A percentile compares a stretch with the other conserved stretches of the same genome.
phyloP scores from a whole-genome alignment of 257 asterid species.

The Solanum virginianum region DNA sequence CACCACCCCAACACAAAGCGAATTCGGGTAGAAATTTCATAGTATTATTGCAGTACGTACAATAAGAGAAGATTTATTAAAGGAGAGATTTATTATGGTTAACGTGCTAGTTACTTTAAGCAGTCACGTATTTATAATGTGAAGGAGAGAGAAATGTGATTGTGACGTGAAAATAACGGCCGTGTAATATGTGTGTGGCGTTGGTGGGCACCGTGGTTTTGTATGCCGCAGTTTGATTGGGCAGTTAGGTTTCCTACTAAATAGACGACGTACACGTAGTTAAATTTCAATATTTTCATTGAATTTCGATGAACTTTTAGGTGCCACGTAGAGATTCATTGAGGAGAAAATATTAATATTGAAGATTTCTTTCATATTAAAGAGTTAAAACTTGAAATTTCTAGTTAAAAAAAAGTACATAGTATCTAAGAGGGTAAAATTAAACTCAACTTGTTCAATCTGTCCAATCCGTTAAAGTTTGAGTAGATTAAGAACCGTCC shows the following conservation, averaged over 20 bases:
- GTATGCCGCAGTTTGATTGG: not conserved
- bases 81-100: not conserved
- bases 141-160: not conserved
- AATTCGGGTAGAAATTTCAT: slow-evolving; percentile 29
- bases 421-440: no score
- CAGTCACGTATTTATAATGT: not conserved
- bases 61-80: not conserved
- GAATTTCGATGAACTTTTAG: no score
- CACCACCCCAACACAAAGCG: slow-evolving; percentile 30
- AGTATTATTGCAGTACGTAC: not conserved
- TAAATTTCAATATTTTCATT: no score
- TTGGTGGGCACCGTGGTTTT: not conserved
- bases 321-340: no score
- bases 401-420: no score
- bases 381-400: rapidly evolving
- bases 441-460: no score
- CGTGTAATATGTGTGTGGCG: not conserved
- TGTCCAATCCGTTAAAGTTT: no score
- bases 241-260: not conserved
- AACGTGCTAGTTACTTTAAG: not conserved
- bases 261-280: not conserved
- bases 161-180: not conserved
- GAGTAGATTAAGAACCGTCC: no score
- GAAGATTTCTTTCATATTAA: not conserved
- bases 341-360: no score